Percentiles rank a stretch among this genome's conserved stretches.
These are phyloP conservation scores for Rutstroemia sp. DNA, from an alignment of 2,329 filamentous ascomycete species.

Conservation along the genomic window DNA sequence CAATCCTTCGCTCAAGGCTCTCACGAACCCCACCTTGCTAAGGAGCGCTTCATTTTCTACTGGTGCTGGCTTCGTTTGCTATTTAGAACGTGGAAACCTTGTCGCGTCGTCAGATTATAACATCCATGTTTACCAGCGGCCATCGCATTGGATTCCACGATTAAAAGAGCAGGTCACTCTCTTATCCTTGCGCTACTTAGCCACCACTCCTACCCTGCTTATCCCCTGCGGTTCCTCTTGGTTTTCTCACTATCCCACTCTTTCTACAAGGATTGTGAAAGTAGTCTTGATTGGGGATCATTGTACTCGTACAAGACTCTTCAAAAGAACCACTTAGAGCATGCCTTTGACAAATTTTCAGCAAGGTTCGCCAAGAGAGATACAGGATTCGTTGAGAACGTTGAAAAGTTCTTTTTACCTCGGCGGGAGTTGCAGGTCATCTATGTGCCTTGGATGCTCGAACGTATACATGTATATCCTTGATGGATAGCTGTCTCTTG, in stretches of 20 bases:
- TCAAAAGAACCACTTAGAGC: neutral
- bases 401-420: neutral
- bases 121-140: conserved; percentile 12
- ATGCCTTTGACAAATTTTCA: neutral
- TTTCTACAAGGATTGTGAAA: neutral
- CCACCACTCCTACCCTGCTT: neutral
- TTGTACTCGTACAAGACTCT: neutral
- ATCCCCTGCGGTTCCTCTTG: neutral
- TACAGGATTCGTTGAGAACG: neutral
- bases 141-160: conserved; percentile 18
- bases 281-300: neutral
- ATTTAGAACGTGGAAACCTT: conserved; percentile 15
- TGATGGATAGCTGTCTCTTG: too few species aligned
- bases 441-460: too few species aligned
- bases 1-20: conserved; percentile 3
- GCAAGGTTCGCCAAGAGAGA: neutral
- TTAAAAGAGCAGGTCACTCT: conserved; percentile 3
- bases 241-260: neutral
- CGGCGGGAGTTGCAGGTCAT: neutral
- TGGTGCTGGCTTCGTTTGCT: neutral
- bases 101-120: conserved; percentile 17
- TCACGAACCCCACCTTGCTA: conserved; percentile 3
- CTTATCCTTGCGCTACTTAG: conserved; percentile 8
- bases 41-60: conserved; percentile 2
- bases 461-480: too few species aligned